These are phyloP conservation scores for Mikania micrantha DNA, from an alignment of 129 eudicot species.

Conservation along the genomic window DNA sequence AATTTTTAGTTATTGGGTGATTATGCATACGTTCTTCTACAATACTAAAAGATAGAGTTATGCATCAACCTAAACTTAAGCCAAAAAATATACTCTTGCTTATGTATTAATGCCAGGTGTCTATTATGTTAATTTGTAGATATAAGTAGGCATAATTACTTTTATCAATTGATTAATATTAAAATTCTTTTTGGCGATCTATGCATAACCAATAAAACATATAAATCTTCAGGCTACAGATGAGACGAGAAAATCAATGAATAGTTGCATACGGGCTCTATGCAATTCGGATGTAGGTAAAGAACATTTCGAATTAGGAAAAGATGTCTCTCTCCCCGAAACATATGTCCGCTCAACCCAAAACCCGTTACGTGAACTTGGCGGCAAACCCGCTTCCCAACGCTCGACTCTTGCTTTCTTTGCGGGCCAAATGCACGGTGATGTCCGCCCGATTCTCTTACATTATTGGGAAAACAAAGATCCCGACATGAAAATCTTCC, in stretches of 20 bases:
- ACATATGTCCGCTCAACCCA: constrained; percentile 42
- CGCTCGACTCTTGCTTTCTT: constrained; percentile 63
- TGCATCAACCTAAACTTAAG: no score
- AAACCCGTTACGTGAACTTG: constrained; percentile 39
- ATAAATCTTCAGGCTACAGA: constrained; percentile 48
- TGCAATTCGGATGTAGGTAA: constrained; percentile 66
- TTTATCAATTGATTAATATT: no score
- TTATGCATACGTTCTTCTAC: no score
- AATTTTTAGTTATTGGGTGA: no score
- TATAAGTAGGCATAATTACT: no score
- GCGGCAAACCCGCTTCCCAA: constrained; percentile 54
- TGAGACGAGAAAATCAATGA: constrained; percentile 49
- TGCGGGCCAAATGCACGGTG: constrained; percentile 78
- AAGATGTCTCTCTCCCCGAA: constrained; percentile 80
- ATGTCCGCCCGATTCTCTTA: constrained; percentile 45
- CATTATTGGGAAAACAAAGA: constrained; percentile 63
- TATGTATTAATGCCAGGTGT: no score
- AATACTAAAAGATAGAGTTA: no score
- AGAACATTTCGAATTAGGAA: constrained; percentile 74
- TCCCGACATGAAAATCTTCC: constrained; percentile 61
- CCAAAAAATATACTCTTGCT: no score
- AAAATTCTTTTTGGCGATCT: neutral
- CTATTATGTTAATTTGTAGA: no score
- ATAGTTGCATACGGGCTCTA: constrained; percentile 58
- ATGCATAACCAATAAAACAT: neutral